A percentile compares a stretch with the other conserved stretches of the same genome.
Evolutionary conservation across 805 yeast genomes (phyloP).

Genomic region (Teunomyces gatunensis): DNA sequence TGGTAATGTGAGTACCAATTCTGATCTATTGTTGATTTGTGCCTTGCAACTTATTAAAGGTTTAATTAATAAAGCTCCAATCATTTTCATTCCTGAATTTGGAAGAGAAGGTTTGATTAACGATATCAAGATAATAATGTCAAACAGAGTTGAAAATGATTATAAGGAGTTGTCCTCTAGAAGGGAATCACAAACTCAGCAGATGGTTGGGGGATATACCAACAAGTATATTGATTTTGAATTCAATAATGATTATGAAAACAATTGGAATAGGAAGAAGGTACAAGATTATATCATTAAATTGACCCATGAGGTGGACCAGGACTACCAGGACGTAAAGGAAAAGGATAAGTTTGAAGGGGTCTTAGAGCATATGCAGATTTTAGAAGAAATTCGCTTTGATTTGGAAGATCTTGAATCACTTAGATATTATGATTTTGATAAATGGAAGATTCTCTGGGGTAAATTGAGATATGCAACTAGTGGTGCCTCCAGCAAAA

Average conservation of each 20-base stretch:
- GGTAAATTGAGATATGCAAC: constrained; percentile 15
- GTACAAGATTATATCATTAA: constrained; percentile 14
- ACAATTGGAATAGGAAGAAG: constrained; percentile 14
- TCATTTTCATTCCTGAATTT: constrained; percentile 45
- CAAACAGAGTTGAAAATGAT: constrained; percentile 14
- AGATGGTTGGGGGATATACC: constrained; percentile 13
- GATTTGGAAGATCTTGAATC: constrained; percentile 6
- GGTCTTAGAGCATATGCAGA: constrained; percentile 16
- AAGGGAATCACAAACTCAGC: constrained; percentile 22
- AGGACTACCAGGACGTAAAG: constrained; percentile 21
- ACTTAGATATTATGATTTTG: constrained; percentile 22
- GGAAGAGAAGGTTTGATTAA: constrained; percentile 71
- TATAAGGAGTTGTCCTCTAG: constrained; percentile 7
- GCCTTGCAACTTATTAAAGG: constrained; percentile 47
- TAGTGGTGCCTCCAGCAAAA: constrained; percentile 9
- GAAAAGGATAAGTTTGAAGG: constrained; percentile 11
- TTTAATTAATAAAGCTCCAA: constrained; percentile 45
- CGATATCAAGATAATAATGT: constrained; percentile 42
- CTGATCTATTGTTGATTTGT: constrained; percentile 47
- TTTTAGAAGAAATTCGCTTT: constrained; percentile 13
- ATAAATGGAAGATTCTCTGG: constrained; percentile 33
- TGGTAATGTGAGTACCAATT: not conserved
- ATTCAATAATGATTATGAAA: constrained; percentile 26
- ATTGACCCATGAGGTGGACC: constrained; percentile 24
- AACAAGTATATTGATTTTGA: constrained; percentile 31